Evolutionary conservation across 208 protist genomes (phyloP).

Genomic region (Trypanosoma rangeli): DNA sequence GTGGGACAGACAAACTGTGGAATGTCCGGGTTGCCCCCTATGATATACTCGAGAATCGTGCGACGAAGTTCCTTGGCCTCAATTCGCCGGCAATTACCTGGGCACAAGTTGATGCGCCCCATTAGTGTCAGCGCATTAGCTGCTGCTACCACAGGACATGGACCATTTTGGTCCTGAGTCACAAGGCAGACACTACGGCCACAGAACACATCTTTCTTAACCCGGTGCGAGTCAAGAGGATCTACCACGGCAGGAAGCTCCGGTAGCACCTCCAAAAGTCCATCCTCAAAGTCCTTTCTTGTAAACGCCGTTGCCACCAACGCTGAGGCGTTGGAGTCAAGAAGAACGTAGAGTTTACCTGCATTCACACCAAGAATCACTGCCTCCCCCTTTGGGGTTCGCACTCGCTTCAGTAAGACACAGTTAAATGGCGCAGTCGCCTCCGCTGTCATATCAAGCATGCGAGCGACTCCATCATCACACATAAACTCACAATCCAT

Average conservation of each 20-base stretch:
- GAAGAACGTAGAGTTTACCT: conserved; percentile 28
- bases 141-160: conserved; percentile 45
- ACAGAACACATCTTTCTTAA: conserved; percentile 34
- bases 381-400: conserved; percentile 19
- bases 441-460: conserved; percentile 20
- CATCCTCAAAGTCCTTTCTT: conserved; percentile 20
- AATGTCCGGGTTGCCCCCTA: neutral
- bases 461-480: conserved; percentile 24
- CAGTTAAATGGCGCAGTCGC: conserved; percentile 22
- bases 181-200: conserved; percentile 30
- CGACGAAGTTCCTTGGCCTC: conserved; percentile 21
- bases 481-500: conserved; percentile 34
- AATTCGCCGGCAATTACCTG: conserved; percentile 8
- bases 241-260: conserved; percentile 3
- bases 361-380: conserved; percentile 17
- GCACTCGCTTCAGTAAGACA: conserved; percentile 23
- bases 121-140: conserved; percentile 40
- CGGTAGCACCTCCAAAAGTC: conserved; percentile 9
- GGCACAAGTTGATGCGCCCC: conserved; percentile 25
- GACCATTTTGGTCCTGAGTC: conserved; percentile 40
- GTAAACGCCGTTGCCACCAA: conserved; percentile 26
- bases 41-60: conserved; percentile 20
- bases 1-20: conserved; percentile 21
- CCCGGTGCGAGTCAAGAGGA: conserved; percentile 26
- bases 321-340: conserved; percentile 14